Evolutionary conservation across 2,329 filamentous ascomycete genomes (phyloP).

Genomic region (Alternaria sp.): DNA sequence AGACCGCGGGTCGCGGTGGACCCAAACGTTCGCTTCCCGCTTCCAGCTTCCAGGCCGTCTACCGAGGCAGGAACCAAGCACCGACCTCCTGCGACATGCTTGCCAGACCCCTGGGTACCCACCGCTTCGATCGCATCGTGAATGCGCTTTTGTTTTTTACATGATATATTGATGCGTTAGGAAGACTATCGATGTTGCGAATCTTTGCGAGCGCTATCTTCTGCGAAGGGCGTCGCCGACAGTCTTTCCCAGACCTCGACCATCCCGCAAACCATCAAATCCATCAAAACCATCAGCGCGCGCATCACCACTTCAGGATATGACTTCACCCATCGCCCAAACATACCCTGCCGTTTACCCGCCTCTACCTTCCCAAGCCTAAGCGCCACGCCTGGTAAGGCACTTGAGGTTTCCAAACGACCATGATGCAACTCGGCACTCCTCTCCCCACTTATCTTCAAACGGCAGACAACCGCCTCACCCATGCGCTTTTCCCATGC

Average conservation of each 20-base stretch:
- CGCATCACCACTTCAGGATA: neutral
- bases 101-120: neutral
- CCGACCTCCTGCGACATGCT: neutral
- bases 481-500: conserved; percentile 6
- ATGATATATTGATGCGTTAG: neutral
- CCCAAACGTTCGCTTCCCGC: neutral
- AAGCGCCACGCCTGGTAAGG: conserved; percentile 16
- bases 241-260: neutral
- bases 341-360: neutral
- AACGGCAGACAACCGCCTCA: conserved; percentile 26
- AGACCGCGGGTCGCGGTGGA: neutral
- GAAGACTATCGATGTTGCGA: neutral
- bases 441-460: conserved; percentile 31
- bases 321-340: neutral
- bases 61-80: neutral
- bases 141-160: neutral
- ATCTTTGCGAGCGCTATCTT: neutral
- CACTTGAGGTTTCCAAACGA: conserved; percentile 37
- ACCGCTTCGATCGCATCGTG: neutral
- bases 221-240: neutral
- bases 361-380: conserved; percentile 1
- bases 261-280: neutral
- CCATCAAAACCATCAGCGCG: neutral
- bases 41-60: neutral
- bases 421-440: conserved; percentile 28